A percentile compares a stretch with the other conserved stretches of the same genome.
Conservation (phyloP, 2,329 filamentous ascomycete species). For the Beauveria sp. region DNA sequence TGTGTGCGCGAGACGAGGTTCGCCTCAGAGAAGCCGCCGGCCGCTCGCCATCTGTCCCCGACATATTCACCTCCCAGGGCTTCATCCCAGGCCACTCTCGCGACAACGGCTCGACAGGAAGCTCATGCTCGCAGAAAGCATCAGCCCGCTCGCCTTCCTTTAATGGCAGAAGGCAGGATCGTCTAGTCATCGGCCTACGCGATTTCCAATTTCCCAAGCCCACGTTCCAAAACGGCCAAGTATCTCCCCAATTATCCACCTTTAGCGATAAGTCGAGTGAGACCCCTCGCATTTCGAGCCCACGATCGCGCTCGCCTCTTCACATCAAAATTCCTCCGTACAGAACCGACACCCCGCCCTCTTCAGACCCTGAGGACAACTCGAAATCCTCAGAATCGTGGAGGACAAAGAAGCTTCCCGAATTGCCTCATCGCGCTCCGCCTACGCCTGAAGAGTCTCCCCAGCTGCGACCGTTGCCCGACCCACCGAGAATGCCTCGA, state of each 20-base stretch:
- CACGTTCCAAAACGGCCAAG: slow-evolving; percentile 21
- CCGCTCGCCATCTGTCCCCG: slow-evolving; percentile 18
- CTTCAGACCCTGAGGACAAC: slow-evolving; percentile 27
- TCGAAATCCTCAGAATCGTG: slow-evolving; percentile 11
- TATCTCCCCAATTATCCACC: slow-evolving; percentile 18
- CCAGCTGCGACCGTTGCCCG: slow-evolving; percentile 23
- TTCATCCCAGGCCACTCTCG: slow-evolving; percentile 10
- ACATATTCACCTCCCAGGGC: slow-evolving; percentile 6
- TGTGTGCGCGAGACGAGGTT: slow-evolving; percentile 48
- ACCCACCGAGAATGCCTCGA: slow-evolving; percentile 12
- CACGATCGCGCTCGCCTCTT: slow-evolving; percentile 19
- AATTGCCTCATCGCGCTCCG: slow-evolving; percentile 18
- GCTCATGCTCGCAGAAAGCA: slow-evolving; percentile 13
- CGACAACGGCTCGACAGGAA: slow-evolving; percentile 12
- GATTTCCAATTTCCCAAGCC: slow-evolving; percentile 32
- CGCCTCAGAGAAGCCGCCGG: slow-evolving; percentile 22
- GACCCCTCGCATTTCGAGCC: slow-evolving; percentile 19
- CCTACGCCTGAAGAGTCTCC: slow-evolving; percentile 29
- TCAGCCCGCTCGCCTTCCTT: slow-evolving; percentile 22
- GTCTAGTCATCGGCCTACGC: slow-evolving; percentile 23
- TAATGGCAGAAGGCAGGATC: slow-evolving; percentile 15
- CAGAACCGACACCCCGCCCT: slow-evolving; percentile 26
- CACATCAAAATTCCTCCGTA: slow-evolving; percentile 15
- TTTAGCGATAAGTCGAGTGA: slow-evolving; percentile 18
- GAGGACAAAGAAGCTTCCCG: slow-evolving; percentile 22